Conservation (phyloP, 371 early-diverging fungal genomes). For the Mortierella sp. region DNA sequence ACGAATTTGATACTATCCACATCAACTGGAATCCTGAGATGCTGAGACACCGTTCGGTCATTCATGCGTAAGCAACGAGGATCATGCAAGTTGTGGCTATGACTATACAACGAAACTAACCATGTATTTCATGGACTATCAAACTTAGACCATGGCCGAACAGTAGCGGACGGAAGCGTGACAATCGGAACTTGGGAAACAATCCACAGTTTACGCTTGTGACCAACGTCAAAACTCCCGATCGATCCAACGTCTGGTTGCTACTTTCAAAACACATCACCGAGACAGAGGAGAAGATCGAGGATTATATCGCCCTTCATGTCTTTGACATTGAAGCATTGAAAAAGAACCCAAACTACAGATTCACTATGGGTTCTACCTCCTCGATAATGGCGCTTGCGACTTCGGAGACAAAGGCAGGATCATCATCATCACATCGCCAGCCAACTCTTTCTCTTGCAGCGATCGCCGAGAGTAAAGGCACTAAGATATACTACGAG, state of each 20-base stretch:
- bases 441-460: background rate
- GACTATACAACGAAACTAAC: background rate
- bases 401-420: slow-evolving; percentile 9
- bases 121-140: background rate
- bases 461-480: slow-evolving; percentile 14
- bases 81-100: too few relatives aligned
- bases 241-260: slow-evolving; percentile 77
- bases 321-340: slow-evolving; percentile 74
- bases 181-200: slow-evolving; percentile 73
- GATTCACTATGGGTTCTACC: background rate
- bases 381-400: too few relatives aligned
- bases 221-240: slow-evolving; percentile 65
- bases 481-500: slow-evolving; percentile 82
- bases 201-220: slow-evolving; percentile 83
- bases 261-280: slow-evolving; percentile 86
- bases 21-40: slow-evolving; percentile 85
- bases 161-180: slow-evolving; percentile 71
- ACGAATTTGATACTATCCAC: slow-evolving; percentile 84
- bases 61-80: slow-evolving; percentile 55
- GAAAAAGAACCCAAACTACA: slow-evolving; percentile 11
- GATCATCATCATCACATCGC: background rate
- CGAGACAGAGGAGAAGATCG: slow-evolving; percentile 78
- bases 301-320: slow-evolving; percentile 87
- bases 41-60: slow-evolving; percentile 43
- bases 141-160: slow-evolving; percentile 68